phyloP scores from a whole-genome alignment of 106 monocot species.

The Posidonia australis region DNA sequence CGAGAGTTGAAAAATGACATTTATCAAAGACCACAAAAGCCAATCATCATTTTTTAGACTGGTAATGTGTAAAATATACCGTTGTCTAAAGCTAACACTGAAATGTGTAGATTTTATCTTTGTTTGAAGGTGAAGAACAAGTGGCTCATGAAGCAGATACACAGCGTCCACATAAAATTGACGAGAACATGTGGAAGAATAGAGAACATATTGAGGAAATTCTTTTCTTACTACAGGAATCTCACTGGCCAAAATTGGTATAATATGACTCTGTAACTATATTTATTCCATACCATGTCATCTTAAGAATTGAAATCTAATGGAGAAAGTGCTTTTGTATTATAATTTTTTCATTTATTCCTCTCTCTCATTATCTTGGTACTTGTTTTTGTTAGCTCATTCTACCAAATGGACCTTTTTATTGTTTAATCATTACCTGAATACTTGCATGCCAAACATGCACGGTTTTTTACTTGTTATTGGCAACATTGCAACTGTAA shows the following conservation, averaged over 20 bases:
- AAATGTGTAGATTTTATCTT: slow-evolving; percentile 4
- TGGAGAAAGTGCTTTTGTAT: no score
- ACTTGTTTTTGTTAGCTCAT: no score
- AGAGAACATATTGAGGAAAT: slow-evolving; percentile 94
- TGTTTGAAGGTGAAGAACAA: slow-evolving; percentile 49
- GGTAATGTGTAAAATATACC: no score
- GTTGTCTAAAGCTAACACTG: not conserved
- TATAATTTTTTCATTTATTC: no score
- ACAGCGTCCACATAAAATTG: slow-evolving; percentile 67
- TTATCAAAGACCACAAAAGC: no score
- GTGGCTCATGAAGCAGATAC: slow-evolving; percentile 39
- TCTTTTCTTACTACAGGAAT: slow-evolving; percentile 58
- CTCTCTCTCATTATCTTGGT: no score
- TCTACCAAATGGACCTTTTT: no score
- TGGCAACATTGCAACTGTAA: not conserved
- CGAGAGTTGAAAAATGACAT: no score
- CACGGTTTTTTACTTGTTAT: not conserved
- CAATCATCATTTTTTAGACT: no score
- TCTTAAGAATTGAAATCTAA: not conserved
- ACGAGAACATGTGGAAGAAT: slow-evolving; percentile 95
- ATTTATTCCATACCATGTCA: not conserved
- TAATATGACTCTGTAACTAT: not conserved
- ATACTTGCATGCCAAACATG: not conserved
- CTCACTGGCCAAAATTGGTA: slow-evolving; percentile 57
- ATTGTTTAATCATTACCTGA: no score